phyloP scores from a whole-genome alignment of 2,329 filamentous ascomycete genomes.

The Ceratocystis destructans region DNA sequence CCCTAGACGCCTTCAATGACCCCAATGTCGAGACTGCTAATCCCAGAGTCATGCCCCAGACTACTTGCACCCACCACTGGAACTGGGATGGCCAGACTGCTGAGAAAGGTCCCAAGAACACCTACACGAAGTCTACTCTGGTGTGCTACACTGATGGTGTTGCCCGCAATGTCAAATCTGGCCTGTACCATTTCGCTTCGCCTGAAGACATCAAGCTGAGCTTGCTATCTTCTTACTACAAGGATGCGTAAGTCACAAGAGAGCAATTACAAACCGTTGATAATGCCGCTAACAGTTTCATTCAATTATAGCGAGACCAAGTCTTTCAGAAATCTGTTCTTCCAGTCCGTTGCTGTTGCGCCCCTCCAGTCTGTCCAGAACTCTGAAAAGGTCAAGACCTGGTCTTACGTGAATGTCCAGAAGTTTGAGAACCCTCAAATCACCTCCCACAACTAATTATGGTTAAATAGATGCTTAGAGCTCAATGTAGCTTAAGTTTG shows the following conservation, averaged over 20 bases:
- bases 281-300: neutral
- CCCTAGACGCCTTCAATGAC: conserved; percentile 8
- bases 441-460: neutral
- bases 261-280: neutral
- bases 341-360: neutral
- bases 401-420: neutral
- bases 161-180: conserved; percentile 8
- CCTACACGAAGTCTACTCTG: conserved; percentile 16
- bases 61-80: conserved; percentile 21
- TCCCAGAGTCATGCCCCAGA: neutral
- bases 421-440: conserved; percentile 1
- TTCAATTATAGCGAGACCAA: conserved; percentile 1
- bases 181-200: conserved; percentile 8
- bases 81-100: conserved; percentile 22
- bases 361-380: neutral
- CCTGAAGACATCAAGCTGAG: conserved; percentile 5
- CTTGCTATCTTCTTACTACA: conserved; percentile 10
- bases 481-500: neutral
- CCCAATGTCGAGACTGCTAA: conserved; percentile 6
- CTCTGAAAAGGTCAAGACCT: neutral
- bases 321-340: conserved; percentile 8
- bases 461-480: neutral
- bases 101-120: conserved; percentile 24
- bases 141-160: conserved; percentile 16
- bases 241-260: neutral